phyloP scores from a whole-genome alignment of 441 rosid species.

The Populus hybrid region DNA sequence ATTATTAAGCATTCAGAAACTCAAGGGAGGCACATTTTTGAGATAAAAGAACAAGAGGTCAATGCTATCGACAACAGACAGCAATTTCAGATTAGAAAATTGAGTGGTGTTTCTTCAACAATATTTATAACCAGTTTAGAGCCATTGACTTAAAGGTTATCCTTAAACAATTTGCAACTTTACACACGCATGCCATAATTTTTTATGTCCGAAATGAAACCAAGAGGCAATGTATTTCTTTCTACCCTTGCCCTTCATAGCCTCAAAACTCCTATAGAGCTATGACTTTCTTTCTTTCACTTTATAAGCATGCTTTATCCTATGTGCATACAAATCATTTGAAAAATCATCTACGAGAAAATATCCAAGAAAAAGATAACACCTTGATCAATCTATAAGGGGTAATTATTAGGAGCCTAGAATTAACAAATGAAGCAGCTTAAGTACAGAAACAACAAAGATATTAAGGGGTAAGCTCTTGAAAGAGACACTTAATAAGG shows the following conservation, averaged over 20 bases:
- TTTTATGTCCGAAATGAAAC: neutral
- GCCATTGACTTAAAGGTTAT: neutral
- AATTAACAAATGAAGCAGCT: too few species aligned
- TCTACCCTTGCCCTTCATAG: neutral
- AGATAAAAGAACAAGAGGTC: neutral
- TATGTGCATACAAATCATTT: too few species aligned
- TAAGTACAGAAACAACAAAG: too few species aligned
- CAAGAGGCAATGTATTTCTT: neutral
- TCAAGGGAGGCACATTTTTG: neutral
- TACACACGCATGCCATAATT: neutral
- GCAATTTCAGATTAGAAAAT: neutral
- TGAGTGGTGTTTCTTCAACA: neutral
- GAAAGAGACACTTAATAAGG: too few species aligned
- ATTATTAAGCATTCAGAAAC: neutral
- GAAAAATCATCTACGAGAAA: too few species aligned
- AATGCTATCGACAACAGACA: conserved; percentile 30
- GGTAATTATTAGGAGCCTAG: too few species aligned
- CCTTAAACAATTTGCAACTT: neutral
- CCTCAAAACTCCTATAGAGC: neutral
- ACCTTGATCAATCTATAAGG: too few species aligned
- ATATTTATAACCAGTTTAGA: neutral
- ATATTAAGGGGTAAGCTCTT: too few species aligned
- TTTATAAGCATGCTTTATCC: too few species aligned
- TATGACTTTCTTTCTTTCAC: neutral
- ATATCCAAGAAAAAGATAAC: too few species aligned